These are phyloP conservation scores for Gossypium gossypioides DNA, from an alignment of 441 rosid species.

Conservation along the genomic window DNA sequence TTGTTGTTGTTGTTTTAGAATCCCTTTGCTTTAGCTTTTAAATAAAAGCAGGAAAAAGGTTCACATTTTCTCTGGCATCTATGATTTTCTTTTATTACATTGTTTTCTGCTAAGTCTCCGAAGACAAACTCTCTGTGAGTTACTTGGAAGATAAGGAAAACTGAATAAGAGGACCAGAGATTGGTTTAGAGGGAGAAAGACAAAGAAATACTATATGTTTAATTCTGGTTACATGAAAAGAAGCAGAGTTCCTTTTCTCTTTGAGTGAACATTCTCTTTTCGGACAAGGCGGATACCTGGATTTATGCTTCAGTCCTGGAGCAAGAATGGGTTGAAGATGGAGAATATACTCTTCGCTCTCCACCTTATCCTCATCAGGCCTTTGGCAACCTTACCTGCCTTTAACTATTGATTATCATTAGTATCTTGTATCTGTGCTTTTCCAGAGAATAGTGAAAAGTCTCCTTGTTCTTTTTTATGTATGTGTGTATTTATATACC, in stretches of 20 bases:
- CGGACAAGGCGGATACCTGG: background rate
- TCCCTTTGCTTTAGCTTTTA: background rate
- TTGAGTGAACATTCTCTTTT: background rate
- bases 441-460: slow-evolving; percentile 1
- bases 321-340: background rate
- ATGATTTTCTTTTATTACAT: background rate
- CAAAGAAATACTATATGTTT: background rate
- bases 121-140: background rate
- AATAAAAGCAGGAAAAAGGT: background rate
- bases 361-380: background rate
- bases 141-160: background rate
- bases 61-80: background rate
- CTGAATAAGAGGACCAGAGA: background rate
- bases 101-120: background rate
- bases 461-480: background rate
- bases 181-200: background rate
- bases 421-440: background rate
- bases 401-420: background rate
- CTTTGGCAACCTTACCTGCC: background rate
- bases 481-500: background rate
- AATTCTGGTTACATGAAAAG: background rate
- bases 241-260: background rate
- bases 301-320: background rate
- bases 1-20: background rate
- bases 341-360: background rate